phyloP scores from a whole-genome alignment of 495 filamentous ascomycete genomes.

The Hypoxylon lienhwacheense region DNA sequence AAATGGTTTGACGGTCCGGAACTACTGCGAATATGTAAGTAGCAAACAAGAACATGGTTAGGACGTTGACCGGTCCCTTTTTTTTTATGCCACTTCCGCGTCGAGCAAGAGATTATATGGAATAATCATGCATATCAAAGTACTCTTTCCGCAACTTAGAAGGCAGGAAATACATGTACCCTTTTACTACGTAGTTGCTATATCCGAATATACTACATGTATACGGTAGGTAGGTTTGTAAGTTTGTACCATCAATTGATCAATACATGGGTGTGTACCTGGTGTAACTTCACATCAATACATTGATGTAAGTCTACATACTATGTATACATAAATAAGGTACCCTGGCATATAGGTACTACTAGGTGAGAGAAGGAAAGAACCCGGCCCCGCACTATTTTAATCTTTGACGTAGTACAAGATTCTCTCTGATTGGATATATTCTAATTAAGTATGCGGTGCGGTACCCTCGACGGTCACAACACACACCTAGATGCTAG shows the following conservation, averaged over 20 bases:
- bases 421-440: constrained; percentile 32
- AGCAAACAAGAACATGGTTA: constrained; percentile 17
- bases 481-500: no score
- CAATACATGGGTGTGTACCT: background rate
- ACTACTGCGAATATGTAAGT: constrained; percentile 3
- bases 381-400: constrained; percentile 24
- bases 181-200: background rate
- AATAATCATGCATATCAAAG: no score
- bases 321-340: no score
- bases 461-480: no score
- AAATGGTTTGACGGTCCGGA: background rate
- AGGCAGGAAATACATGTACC: constrained; percentile 1
- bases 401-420: constrained; percentile 29
- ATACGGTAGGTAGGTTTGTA: background rate
- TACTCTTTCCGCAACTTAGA: constrained; percentile 7
- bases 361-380: constrained; percentile 18
- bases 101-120: no score
- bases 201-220: background rate
- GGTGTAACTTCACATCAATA: no score
- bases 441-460: no score
- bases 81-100: no score
- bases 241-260: background rate
- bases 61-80: constrained; percentile 15
- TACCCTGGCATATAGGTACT: background rate
- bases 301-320: no score